phyloP scores from a whole-genome alignment of 164 flowering plant genomes.

The Nelumbo lutea region DNA sequence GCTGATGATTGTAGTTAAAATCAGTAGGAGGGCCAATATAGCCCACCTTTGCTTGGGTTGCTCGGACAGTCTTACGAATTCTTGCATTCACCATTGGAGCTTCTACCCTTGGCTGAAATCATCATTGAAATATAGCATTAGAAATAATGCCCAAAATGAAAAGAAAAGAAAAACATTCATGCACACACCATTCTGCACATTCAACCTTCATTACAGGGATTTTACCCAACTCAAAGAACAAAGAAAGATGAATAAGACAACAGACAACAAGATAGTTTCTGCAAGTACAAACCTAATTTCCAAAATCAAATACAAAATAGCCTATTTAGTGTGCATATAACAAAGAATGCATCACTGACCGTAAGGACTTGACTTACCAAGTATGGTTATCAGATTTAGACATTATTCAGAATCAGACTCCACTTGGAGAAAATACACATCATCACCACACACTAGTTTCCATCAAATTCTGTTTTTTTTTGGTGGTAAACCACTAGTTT shows the following conservation, averaged over 20 bases:
- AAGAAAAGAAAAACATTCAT: not conserved
- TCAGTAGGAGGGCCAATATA: slow-evolving; percentile 87
- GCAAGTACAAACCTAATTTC: not conserved
- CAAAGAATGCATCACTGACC: too few relatives aligned
- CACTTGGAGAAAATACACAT: too few relatives aligned
- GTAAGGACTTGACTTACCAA: not conserved
- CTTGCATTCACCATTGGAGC: slow-evolving; percentile 99
- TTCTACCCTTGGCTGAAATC: slow-evolving; percentile 89
- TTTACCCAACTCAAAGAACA: not conserved
- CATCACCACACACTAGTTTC: too few relatives aligned
- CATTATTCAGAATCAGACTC: too few relatives aligned
- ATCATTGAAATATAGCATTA: slow-evolving; percentile 6
- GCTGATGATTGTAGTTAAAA: slow-evolving; percentile 75
- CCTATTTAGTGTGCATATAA: too few relatives aligned
- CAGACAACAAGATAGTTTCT: not conserved
- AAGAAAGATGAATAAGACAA: not conserved
- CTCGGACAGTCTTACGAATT: slow-evolving; percentile 78
- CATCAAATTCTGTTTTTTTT: too few relatives aligned
- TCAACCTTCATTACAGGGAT: too few relatives aligned
- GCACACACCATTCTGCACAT: not conserved
- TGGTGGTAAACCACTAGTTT: too few relatives aligned
- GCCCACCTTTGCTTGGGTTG: slow-evolving; percentile 86
- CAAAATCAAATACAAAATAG: not conserved
- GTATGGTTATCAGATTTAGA: too few relatives aligned
- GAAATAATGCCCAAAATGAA: not conserved